Evolutionary conservation across 2,329 filamentous ascomycete species (phyloP).

Genomic region (Alternaria brassicicola): DNA sequence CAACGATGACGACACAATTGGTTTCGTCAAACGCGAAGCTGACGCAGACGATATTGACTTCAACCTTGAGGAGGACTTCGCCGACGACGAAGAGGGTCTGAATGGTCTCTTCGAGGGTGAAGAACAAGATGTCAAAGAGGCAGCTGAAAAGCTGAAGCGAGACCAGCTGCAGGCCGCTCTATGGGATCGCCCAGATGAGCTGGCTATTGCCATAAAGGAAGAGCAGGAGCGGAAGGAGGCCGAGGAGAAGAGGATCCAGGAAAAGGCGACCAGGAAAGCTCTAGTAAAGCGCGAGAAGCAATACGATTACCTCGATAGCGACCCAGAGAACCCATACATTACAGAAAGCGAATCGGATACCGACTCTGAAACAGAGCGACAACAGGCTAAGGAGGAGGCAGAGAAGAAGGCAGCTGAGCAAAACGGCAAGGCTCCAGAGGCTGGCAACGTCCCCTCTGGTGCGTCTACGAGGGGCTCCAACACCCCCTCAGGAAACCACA

Average conservation of each 20-base stretch:
- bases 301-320: constrained; percentile 85
- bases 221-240: constrained; percentile 71
- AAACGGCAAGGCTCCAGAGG: constrained; percentile 55
- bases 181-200: constrained; percentile 67
- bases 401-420: constrained; percentile 53
- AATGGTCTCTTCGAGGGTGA: constrained; percentile 52
- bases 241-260: constrained; percentile 70
- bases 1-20: constrained; percentile 50
- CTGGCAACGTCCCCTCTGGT: constrained; percentile 57
- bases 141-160: constrained; percentile 69
- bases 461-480: constrained; percentile 72
- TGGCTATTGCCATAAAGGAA: constrained; percentile 68
- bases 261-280: constrained; percentile 79
- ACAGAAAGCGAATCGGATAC: constrained; percentile 42
- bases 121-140: constrained; percentile 65
- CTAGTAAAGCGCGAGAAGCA: constrained; percentile 86
- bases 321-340: constrained; percentile 59
- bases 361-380: constrained; percentile 69
- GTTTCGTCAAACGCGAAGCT: constrained; percentile 55
- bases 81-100: constrained; percentile 76
- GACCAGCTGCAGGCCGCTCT: constrained; percentile 88
- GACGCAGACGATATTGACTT: constrained; percentile 72
- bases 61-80: constrained; percentile 73
- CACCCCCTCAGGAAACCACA: constrained; percentile 65
- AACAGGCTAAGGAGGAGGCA: constrained; percentile 63